Evolutionary conservation across 2,329 filamentous ascomycete genomes (phyloP), one percentile per base, ranked within the genome.

Genomic region (Allantophomopsis cytisporea): DNA sequence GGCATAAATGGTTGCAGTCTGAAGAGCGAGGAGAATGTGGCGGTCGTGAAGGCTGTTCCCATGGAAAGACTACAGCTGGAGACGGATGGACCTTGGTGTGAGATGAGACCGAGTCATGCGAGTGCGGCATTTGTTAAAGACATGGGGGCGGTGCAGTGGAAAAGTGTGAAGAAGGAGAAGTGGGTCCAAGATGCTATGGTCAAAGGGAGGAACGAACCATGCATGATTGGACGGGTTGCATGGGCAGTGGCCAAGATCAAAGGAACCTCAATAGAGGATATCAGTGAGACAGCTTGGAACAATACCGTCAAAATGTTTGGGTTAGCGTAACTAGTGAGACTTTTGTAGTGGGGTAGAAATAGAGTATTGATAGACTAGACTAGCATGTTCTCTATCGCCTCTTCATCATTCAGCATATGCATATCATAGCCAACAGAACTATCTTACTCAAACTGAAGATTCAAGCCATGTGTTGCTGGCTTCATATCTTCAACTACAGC

Each of bases 51-150:
- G 45, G 73, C 80, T 43, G 76, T 96, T 31, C 82, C 79, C 10
- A 64, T 98, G 10, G 77, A 88, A 41, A 65, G 80, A 36, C 60
- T 98, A 39, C 93, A 96, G 71, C 76, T 98, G 36, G 91, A 98
- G 68, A 98, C 91, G 0, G 91, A 98, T 56, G 91, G 91, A 2
- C 91, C 91, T 3, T 98, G 91, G 83, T 98, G 91, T 55, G 91
- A 98, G 59, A 89, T 98, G 43, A 70, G 91, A 17, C 80, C 87
- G 1, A 85, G 76, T 21, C 89, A 98, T 61, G 87, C 88, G 21
- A 86, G 85, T 39, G 39, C 32, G 28, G 44, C 40, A 41, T 43
- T 43, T 39, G 23, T 47, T 44, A 38, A 62, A 60, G 48, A 39
- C 21, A 43, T 48, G 13, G 45, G 47, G 2, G 69, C 76, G 39